Evolutionary conservation across 345 rosid species (phyloP), one percentile per base, ranked within the genome.

Genomic region (Pugionium cornutum): DNA sequence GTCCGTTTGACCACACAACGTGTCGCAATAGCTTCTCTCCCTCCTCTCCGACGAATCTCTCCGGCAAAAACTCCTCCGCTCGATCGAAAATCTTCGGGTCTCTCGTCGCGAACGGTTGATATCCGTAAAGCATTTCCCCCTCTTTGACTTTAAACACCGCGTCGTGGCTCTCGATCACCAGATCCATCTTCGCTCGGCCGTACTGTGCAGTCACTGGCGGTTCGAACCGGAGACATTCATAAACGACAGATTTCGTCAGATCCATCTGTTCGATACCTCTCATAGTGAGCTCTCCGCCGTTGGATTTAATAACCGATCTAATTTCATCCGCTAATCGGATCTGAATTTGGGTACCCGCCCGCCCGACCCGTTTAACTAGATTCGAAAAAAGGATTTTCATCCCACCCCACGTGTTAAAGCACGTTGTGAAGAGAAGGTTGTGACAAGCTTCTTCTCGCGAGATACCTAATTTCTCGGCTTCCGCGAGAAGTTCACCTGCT

Each of bases 1-100:
- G 89, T 3, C 99, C 99, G 5, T 94, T 94, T 0, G 99, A 94
- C 99, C 99, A 94, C n/a, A 94, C 46, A 70, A 94, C 86, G 68
- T 94, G 74, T 75, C 61, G 34, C 52, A 89, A 62, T 72, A 86
- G 18, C 78, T 45, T 76, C 83, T 86, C 92, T 7, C 97, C 97
- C 6, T 79, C 83, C 32, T 83, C 89, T 0, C 96, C 92, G 0
- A 83, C 75, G 67, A 89, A 92, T 40, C 98, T 62, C 18, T 85
- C 98, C 32, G 94, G 64, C 8, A 89, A 82, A 69, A 88, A 92
- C 79, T 92, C 89, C 45, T 87, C 91, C 9, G 94, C 67, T 29
- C 77, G 44, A 1, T 82, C 83, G 61, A 92, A 92, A 0, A 92
- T 84, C 66, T 71, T 86, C 68, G 94, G 91, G 44, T 92, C 98